phyloP scores from a whole-genome alignment of 202 grass and related monocot genomes.

The Hordeum pubiflorum region DNA sequence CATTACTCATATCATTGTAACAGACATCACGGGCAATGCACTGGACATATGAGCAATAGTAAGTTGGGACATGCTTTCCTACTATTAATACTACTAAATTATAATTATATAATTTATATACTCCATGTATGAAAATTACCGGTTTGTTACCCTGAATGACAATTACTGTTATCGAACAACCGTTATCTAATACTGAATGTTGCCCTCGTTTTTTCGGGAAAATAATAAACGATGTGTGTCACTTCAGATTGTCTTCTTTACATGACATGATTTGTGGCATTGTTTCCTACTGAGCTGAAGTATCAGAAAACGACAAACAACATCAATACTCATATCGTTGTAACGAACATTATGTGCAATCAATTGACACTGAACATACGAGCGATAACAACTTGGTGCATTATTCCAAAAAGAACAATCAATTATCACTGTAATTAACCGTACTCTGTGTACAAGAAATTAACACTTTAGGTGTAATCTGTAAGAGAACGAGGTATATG shows the following conservation, averaged over 20 bases:
- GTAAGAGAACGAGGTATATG: not conserved
- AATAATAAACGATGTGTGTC: not conserved
- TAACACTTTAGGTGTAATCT: not conserved
- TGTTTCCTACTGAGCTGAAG: not conserved
- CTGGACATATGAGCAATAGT: not conserved
- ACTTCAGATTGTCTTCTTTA: not conserved
- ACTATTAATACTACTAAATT: not conserved
- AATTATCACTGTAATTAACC: not conserved
- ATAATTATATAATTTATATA: not conserved
- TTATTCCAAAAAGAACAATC: not conserved
- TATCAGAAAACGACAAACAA: not conserved
- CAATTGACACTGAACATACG: not conserved
- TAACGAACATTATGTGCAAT: not conserved
- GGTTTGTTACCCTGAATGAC: too few relatives aligned
- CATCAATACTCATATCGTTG: not conserved
- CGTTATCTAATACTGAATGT: not conserved
- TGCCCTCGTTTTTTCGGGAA: not conserved
- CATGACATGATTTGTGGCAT: not conserved
- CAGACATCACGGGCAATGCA: not conserved
- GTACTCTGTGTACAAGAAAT: not conserved
- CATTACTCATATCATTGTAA: not conserved
- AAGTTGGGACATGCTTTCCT: not conserved
- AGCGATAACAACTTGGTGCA: not conserved
- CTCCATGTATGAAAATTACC: not conserved
- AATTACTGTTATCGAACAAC: not conserved